Evolutionary conservation across 768 basidiomycete genomes (phyloP).

Genomic region (Lactarius hatsudake): DNA sequence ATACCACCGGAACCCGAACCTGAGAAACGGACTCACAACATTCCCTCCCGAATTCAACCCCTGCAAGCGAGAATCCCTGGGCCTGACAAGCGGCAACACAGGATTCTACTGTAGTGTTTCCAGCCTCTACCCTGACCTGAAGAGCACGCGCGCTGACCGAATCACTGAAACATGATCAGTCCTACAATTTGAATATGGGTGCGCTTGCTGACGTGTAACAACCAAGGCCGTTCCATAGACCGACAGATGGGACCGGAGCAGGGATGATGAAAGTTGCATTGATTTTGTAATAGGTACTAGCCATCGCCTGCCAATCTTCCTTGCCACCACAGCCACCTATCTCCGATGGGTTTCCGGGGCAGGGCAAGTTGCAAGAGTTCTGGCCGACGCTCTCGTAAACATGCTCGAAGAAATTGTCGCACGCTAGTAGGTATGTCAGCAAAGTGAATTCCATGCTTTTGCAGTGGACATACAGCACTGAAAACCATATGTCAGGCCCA

Average conservation of each 20-base stretch:
- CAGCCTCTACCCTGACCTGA: constrained; percentile 34
- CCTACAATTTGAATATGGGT: background rate
- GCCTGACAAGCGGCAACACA: constrained; percentile 66
- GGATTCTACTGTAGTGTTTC: constrained; percentile 58
- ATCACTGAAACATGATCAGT: constrained; percentile 31
- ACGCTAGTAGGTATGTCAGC: background rate
- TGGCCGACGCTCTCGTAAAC: constrained; percentile 32
- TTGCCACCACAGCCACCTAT: background rate
- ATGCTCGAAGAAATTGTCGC: background rate
- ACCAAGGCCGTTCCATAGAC: background rate
- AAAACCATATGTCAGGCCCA: constrained; percentile 62
- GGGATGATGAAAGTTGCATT: background rate
- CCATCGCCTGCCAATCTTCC: background rate
- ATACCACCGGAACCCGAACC: background rate
- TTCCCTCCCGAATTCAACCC: constrained; percentile 64
- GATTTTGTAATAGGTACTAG: background rate
- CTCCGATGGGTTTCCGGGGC: constrained; percentile 34
- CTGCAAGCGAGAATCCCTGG: constrained; percentile 68
- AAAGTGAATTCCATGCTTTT: background rate
- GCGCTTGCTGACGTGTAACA: background rate
- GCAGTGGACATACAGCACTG: constrained; percentile 48
- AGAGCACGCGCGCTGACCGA: constrained; percentile 36
- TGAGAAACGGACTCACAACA: constrained; percentile 53
- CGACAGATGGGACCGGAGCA: background rate
- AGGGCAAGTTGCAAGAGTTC: constrained; percentile 48